A percentile compares a stretch with the other conserved stretches of the same genome.
Conservation (phyloP, 306 rosid species). For the Rosa multiflora region DNA sequence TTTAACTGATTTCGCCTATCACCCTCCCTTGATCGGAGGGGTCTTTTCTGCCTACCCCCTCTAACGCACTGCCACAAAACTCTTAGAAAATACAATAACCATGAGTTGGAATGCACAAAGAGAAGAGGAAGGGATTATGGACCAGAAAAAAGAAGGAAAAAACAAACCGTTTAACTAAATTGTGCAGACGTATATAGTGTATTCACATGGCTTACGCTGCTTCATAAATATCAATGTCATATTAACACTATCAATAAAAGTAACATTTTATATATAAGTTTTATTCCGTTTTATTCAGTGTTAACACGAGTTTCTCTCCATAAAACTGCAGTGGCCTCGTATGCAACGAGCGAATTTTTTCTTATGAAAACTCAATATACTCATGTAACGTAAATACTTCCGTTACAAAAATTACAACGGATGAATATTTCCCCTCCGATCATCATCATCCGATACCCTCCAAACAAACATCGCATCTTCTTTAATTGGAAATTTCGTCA, state of each 20-base stretch:
- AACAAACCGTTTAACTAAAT: background rate
- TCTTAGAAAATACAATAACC: background rate
- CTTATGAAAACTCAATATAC: too few species aligned
- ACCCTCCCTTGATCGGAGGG: background rate
- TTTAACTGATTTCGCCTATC: too few species aligned
- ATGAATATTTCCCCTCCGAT: too few species aligned
- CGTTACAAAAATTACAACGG: background rate
- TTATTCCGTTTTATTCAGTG: too few species aligned
- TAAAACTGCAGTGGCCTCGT: too few species aligned
- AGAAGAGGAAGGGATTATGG: background rate
- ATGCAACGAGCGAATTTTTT: too few species aligned
- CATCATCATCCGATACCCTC: background rate
- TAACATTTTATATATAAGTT: too few species aligned
- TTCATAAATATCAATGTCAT: background rate
- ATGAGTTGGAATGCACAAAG: background rate
- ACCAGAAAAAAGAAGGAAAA: background rate
- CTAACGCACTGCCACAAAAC: too few species aligned
- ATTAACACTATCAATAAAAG: background rate
- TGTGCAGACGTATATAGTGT: background rate
- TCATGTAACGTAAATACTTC: too few species aligned
- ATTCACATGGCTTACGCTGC: background rate
- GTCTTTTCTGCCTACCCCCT: background rate
- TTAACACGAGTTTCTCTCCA: too few species aligned
- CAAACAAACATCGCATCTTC: background rate
- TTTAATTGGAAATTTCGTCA: background rate